Base-by-base conservation (phyloP, 257 asterid genomes). In the Nyctanthes arbortristis region DNA sequence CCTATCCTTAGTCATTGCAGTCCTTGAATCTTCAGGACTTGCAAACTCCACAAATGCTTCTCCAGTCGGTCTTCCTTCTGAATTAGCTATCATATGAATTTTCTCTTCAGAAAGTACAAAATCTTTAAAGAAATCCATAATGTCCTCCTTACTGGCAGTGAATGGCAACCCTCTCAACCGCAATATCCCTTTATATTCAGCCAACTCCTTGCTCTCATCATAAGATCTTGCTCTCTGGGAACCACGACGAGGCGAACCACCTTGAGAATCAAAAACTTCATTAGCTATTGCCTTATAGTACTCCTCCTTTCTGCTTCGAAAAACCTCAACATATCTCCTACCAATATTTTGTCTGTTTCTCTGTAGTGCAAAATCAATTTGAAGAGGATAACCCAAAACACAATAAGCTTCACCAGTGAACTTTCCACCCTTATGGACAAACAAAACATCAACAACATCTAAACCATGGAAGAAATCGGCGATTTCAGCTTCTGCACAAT, bases 31-130 rank as follows among this genome's bases (percentile, higher is more conserved):
- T 73, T 93, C 94, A 16, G 96, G 75, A 77, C 81, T 87, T 25
- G 82, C 87, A 83, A 93, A 93, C 78, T 93, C 98, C 71, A 88
- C 98, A 80, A 81, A 86, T 5, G 97, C 97, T 86, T 93, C 98
- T 66, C 98, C 97, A 34, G 96, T 89, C 7, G 98, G 85, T 76
- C 96, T 82, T 45, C 97, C 96, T 77, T 87, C 96, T 2, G 90
- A 82, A 72, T 82, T 91, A 47, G 86, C 81, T 20, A 94, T 81
- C 56, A 90, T 69, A 71, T 87, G 85, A 75, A 92, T 79, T 75
- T 84, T 85, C 45, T 88, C 93, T 70, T 87, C 96, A 14, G 85
- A 32, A 40, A 92, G 80, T 34, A 58, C 81, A 71, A 87, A 92
- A 77, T 85, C 96, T 77, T 88, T 80, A 65, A 92, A 92, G 77